Base-by-base conservation (phyloP, 352 stramenopile species). In the Aphanomyces euteiches region DNA sequence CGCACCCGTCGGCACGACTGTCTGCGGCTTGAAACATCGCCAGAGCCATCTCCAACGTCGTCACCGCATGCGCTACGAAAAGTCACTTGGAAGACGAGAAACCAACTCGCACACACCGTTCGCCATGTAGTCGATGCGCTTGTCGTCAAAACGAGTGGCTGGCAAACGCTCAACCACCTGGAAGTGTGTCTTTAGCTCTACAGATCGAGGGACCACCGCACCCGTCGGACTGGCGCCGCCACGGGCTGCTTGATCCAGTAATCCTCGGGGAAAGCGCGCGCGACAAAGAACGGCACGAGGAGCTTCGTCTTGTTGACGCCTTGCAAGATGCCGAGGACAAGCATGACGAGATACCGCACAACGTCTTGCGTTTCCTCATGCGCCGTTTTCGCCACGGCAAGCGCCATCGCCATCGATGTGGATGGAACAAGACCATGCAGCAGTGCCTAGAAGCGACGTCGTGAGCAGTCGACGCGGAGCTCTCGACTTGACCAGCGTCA, bases 281-380 rank as follows among this genome's bases (percentile, higher is more conserved):
- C 43, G 43, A 50, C 43, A 50, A 50, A 50, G 17, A 3, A 50
- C 10, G 43, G 43, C 43, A n/a, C 1, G 43, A 50, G 10, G 43
- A 50, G 43, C 17, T 50, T 50, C 1, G 43, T 1, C 17, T 50
- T 50, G 43, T 1, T 1, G 10, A n/a, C 43, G 10, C 43, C 43
- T 50, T 50, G 43, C 10, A 50, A 12, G 10, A 50, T 50, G 10
- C 43, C 43, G 17, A 50, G 37, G 15, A 61, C 3, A 7, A 61
- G 54, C 54, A 61, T 61, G 43, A 50, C 54, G 28, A 61, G 7
- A 37, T 61, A 61, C 5, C 54, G 54, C 17, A 41, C 54, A 13
- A 61, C 54, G n/a, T 61, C 19, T 7, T n/a, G 54, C 10, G 34
- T 41, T 61, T 61, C 54, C 1, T 50, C 43, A 17, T 19, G 54